Base-by-base conservation (phyloP, 2,329 filamentous ascomycete species). In the Aspergillus phoenicis region DNA sequence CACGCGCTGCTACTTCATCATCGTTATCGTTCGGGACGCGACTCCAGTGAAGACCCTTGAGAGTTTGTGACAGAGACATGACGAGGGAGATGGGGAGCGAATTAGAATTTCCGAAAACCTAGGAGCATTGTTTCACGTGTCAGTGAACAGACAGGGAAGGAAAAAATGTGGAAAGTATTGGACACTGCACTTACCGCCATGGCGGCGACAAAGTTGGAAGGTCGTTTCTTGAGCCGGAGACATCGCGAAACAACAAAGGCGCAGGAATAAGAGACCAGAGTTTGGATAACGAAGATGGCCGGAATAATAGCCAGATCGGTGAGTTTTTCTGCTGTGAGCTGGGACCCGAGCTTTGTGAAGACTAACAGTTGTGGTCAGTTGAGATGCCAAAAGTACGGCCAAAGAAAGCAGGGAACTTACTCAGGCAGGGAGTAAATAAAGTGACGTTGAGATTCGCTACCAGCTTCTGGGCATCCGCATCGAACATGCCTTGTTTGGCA, bases 81-180 rank as follows among this genome's bases (percentile, higher is more conserved):
- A 99, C 93, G 59, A 99, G 87, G 0, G 95, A 99, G 63, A 99
- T 98, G 0, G 95, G 95, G 20, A 99, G 85, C 17, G 95, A 98
- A 78, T 99, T 99, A 36, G 94, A 98, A 77, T 99, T 99, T 69
- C 94, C 95, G 75, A 99, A 99, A 52, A 98, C 86, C 86, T 88
- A 51, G 8, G 8, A 57, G 54, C 22, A 52, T 53, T 17, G 41
- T 22, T 20, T 2, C 20, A 57, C 45, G 28, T 8, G 24, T 38
- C 24, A 61, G 41, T 8, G 51, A 52, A 24, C 15, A n/a, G 20
- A n/a, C 13, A 17, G 52, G 39, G 13, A 15, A 41, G 51, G 22
- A 43, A 11, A 20, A 8, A 3, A 33, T 20, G 13, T 15, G 4
- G 0, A 36, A 33, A 15, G 33, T 11, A 36, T 2, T 15, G 11